phyloP scores from a whole-genome alignment of 2,329 filamentous ascomycete species.

The Fusarium nodosum region DNA sequence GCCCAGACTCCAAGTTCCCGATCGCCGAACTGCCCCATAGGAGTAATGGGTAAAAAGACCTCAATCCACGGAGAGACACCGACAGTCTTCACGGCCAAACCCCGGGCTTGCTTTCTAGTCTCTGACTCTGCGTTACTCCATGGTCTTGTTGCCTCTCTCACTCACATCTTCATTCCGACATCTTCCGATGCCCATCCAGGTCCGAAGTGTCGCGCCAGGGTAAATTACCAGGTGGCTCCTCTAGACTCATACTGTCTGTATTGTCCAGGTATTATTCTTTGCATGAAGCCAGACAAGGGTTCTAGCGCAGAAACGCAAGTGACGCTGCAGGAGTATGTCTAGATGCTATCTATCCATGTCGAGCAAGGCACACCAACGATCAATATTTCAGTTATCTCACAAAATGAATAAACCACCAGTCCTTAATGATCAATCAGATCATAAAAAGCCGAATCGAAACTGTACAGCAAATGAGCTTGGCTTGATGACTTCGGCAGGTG shows the following conservation, averaged over 20 bases:
- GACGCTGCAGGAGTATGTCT: constrained; percentile 42
- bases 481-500: constrained; percentile 20
- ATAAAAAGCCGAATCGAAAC: constrained; percentile 6
- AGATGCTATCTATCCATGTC: constrained; percentile 14
- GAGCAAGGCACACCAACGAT: constrained; percentile 19
- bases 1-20: constrained; percentile 28
- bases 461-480: constrained; percentile 14
- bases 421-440: constrained; percentile 13
- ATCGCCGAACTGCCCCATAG: constrained; percentile 35
- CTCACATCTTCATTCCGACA: constrained; percentile 37
- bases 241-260: constrained; percentile 16
- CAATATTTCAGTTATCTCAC: constrained; percentile 44
- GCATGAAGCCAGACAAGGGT: constrained; percentile 32
- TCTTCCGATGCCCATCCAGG: constrained; percentile 38
- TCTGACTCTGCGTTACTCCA: constrained; percentile 11
- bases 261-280: constrained; percentile 17
- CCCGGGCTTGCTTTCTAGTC: constrained; percentile 26
- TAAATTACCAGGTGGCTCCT: constrained; percentile 26
- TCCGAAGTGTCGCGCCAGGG: constrained; percentile 27
- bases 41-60: constrained; percentile 7
- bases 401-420: constrained; percentile 41
- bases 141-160: constrained; percentile 38
- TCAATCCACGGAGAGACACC: constrained; percentile 31
- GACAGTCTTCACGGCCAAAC: constrained; percentile 35
- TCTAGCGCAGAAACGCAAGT: constrained; percentile 43